Conservation (phyloP, 208 protist genomes). For the Leishmania braziliensis region DNA sequence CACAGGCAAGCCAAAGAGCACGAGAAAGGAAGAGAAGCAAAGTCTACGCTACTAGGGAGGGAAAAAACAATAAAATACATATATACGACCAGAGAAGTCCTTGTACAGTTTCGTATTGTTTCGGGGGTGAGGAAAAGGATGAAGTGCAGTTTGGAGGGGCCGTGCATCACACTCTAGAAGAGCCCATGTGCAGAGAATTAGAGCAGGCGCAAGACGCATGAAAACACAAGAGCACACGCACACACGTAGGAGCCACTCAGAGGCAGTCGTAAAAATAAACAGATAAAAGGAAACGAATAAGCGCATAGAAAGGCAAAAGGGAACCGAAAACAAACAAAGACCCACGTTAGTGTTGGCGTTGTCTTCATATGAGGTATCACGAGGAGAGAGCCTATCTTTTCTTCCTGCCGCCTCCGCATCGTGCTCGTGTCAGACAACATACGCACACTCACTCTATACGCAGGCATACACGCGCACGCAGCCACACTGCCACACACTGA, state of each 20-base stretch:
- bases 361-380: background rate
- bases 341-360: background rate
- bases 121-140: background rate
- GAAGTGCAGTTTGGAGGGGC: background rate
- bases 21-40: background rate
- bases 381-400: background rate
- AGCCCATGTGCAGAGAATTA: background rate
- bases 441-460: background rate
- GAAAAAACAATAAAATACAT: background rate
- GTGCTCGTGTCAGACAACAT: background rate
- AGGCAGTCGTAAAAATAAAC: constrained; percentile 1
- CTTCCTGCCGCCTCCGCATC: background rate
- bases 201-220: background rate
- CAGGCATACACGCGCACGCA: background rate
- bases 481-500: background rate
- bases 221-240: background rate
- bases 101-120: background rate
- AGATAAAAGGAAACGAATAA: constrained; percentile 8
- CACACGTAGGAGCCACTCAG: background rate
- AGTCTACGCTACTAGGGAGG: background rate
- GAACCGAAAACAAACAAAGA: background rate
- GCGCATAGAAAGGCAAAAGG: background rate
- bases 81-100: background rate
- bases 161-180: background rate
- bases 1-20: background rate